Conservation (phyloP, 306 rosid species). For the Cyamopsis tetragonoloba region DNA sequence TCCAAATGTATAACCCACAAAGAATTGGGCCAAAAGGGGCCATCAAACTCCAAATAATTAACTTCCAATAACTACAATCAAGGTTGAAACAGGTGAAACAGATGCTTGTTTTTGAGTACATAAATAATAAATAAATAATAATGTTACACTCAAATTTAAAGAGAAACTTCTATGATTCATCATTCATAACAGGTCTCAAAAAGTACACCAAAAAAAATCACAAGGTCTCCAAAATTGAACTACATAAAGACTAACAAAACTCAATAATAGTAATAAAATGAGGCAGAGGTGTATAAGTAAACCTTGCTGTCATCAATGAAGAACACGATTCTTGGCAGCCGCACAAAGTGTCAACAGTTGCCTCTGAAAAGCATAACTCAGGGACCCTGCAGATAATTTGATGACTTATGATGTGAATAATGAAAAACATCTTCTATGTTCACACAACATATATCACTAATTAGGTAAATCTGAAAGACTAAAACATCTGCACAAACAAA, state of each 20-base stretch:
- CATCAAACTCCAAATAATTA: neutral
- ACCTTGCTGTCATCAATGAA: neutral
- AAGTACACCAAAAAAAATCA: too few relatives aligned
- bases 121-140: neutral
- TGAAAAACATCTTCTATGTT: neutral
- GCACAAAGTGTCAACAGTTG: neutral
- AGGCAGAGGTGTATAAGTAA: neutral
- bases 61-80: neutral
- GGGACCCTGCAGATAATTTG: conserved; percentile 23
- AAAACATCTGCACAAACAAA: neutral
- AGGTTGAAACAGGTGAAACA: neutral
- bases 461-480: neutral
- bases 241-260: neutral
- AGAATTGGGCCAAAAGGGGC: too few relatives aligned
- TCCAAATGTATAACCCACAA: too few relatives aligned
- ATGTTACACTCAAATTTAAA: neutral
- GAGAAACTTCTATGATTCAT: neutral
- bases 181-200: too few relatives aligned
- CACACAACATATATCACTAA: conserved; percentile 4
- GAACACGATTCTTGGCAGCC: conserved; percentile 1
- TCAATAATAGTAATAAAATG: neutral
- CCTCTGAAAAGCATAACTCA: neutral
- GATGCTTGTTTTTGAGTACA: neutral
- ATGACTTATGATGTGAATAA: neutral
- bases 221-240: neutral